Percentiles rank a stretch among this genome's conserved stretches.
These are phyloP conservation scores for Sclerotinia sclerotiorum DNA, from an alignment of 2,329 filamentous ascomycete genomes.

Conservation along the genomic window DNA sequence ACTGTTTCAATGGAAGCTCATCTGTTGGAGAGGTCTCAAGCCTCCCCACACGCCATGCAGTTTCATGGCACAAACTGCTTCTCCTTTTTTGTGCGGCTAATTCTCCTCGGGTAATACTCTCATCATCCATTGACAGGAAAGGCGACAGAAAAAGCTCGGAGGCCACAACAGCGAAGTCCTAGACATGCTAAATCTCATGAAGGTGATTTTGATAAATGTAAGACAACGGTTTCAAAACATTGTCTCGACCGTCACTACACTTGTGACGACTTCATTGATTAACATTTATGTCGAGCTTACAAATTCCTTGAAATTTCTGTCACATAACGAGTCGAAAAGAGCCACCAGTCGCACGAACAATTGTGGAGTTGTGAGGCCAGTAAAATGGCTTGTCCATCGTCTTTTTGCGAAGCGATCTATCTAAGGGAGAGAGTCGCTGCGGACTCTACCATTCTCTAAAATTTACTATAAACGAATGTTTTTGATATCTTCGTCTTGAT, in stretches of 20 bases:
- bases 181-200: slow-evolving; percentile 6
- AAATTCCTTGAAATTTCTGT: background rate
- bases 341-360: background rate
- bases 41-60: slow-evolving; percentile 10
- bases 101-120: slow-evolving; percentile 2
- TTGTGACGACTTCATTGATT: background rate
- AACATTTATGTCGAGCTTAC: background rate
- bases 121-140: background rate
- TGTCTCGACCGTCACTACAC: slow-evolving; percentile 2
- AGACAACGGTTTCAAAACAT: slow-evolving; percentile 12
- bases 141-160: background rate
- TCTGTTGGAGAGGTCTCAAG: slow-evolving; percentile 21
- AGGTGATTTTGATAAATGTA: background rate
- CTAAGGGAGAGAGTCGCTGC: background rate
- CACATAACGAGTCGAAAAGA: background rate
- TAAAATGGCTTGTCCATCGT: background rate
- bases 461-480: background rate
- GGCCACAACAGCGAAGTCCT: background rate
- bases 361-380: background rate
- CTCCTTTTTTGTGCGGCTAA: background rate
- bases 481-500: background rate
- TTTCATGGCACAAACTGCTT: slow-evolving; percentile 14
- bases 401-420: background rate
- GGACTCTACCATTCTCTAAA: background rate
- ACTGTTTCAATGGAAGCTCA: background rate